Evolutionary conservation across 208 protist species (phyloP).

Genomic region (Jaenimonas drosophilae): DNA sequence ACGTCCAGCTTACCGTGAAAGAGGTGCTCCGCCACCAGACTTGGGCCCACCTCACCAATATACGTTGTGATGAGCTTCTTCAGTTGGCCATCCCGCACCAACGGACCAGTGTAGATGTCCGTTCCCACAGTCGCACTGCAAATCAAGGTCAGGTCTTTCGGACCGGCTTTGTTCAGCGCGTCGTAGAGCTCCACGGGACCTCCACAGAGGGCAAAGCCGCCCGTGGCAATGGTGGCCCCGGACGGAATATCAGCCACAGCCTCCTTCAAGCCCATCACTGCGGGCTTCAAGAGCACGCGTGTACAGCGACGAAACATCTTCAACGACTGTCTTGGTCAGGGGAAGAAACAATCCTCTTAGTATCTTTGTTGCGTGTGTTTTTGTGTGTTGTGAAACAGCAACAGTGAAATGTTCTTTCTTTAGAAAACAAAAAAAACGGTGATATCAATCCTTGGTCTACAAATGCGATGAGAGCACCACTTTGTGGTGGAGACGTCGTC

Average conservation of each 20-base stretch:
- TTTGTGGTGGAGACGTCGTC: no score
- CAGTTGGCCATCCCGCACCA: slow-evolving; percentile 75
- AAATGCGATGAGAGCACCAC: no score
- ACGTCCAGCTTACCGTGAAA: slow-evolving; percentile 87
- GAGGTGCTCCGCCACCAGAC: slow-evolving; percentile 75
- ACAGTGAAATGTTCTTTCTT: no score
- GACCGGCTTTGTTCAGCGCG: slow-evolving; percentile 31
- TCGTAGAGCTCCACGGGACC: slow-evolving; percentile 79
- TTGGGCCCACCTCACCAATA: slow-evolving; percentile 85
- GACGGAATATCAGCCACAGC: slow-evolving; percentile 36
- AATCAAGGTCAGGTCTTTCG: slow-evolving; percentile 80
- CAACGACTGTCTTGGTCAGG: no score
- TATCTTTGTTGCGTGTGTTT: no score
- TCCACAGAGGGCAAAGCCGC: slow-evolving; percentile 91
- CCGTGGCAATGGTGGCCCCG: slow-evolving; percentile 44
- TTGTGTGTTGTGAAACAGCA: no score
- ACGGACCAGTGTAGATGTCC: slow-evolving; percentile 80
- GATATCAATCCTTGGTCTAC: no score
- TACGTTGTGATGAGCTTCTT: slow-evolving; percentile 82
- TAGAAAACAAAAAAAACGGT: no score
- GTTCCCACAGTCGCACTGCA: slow-evolving; percentile 78
- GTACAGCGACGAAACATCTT: no score
- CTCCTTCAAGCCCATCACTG: slow-evolving; percentile 27
- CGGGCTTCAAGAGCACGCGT: no score
- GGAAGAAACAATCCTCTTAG: no score